These are phyloP conservation scores for Chlamydomonas sp. DNA, from an alignment of 139 green algal species.

Conservation along the genomic window DNA sequence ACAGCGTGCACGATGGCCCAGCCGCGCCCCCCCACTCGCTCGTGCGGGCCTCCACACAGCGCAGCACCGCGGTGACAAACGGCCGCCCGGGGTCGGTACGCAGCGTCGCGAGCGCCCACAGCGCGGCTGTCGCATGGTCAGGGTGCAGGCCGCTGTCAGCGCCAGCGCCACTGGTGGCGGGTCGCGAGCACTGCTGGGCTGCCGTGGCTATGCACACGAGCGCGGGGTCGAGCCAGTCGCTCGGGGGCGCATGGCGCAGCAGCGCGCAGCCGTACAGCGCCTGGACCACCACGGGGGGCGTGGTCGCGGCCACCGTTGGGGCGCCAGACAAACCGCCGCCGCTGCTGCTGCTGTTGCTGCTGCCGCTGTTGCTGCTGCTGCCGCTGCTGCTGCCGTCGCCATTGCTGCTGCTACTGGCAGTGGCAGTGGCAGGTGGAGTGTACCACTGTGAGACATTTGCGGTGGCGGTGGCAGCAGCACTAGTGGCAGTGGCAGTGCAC, in stretches of 20 bases:
- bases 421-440: no score
- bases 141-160: neutral
- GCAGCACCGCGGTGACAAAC: constrained; percentile 5
- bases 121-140: neutral
- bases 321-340: no score
- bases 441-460: no score
- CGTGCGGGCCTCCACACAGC: constrained; percentile 1
- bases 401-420: no score
- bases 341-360: no score
- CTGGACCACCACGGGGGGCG: neutral
- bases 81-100: neutral
- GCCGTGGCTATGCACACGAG: neutral
- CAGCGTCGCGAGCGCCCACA: constrained; percentile 11
- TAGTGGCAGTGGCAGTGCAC: no score
- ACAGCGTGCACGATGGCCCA: constrained; percentile 10
- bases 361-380: no score
- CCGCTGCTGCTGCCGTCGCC: no score
- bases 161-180: no score
- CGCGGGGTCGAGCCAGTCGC: neutral
- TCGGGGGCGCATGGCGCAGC: constrained; percentile 3
- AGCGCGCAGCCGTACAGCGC: constrained; percentile 8
- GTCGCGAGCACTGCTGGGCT: neutral
- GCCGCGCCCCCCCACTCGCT: neutral
- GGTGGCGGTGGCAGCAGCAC: no score
- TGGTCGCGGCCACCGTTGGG: no score